phyloP scores from a whole-genome alignment of 1,139 yeast genomes.

The Candida sp. region DNA sequence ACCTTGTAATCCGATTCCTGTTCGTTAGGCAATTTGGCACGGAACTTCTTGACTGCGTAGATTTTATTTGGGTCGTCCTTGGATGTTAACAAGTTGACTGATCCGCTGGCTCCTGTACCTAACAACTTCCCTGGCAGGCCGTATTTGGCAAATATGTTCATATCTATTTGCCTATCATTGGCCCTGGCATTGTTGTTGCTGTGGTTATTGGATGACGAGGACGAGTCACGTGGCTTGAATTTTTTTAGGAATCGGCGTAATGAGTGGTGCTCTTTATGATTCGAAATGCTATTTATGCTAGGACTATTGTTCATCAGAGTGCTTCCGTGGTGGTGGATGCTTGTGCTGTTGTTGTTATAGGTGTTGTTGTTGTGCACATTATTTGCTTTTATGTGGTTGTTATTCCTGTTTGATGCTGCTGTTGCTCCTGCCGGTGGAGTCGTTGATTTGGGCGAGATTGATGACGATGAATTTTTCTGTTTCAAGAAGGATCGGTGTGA shows the following conservation, averaged over 20 bases:
- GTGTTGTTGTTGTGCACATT: not conserved
- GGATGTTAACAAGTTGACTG: constrained; percentile 62
- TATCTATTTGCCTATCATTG: constrained; percentile 13
- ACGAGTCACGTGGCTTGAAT: constrained; percentile 27
- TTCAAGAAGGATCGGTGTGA: constrained; percentile 14
- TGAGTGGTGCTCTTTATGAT: constrained; percentile 28
- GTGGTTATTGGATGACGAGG: constrained; percentile 2
- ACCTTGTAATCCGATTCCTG: constrained; percentile 57
- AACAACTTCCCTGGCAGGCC: constrained; percentile 60
- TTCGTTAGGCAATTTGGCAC: constrained; percentile 57
- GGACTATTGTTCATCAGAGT: constrained; percentile 4
- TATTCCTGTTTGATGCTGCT: not conserved
- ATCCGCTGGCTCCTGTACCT: constrained; percentile 83
- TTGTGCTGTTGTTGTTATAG: too few relatives aligned
- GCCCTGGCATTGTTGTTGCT: not conserved
- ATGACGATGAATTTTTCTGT: constrained; percentile 11
- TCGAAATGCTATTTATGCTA: constrained; percentile 6
- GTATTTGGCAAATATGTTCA: constrained; percentile 47
- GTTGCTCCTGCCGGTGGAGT: constrained; percentile 7
- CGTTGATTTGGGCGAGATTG: constrained; percentile 13
- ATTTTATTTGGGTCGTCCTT: constrained; percentile 47
- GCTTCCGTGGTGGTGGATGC: not conserved
- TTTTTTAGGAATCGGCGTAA: constrained; percentile 44
- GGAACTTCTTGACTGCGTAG: constrained; percentile 73
- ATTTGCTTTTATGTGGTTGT: not conserved